Evolutionary conservation across 2,329 filamentous ascomycete species (phyloP), one percentile per base, ranked within the genome.

Genomic region (Dryadomyces quercus-mongolicae): DNA sequence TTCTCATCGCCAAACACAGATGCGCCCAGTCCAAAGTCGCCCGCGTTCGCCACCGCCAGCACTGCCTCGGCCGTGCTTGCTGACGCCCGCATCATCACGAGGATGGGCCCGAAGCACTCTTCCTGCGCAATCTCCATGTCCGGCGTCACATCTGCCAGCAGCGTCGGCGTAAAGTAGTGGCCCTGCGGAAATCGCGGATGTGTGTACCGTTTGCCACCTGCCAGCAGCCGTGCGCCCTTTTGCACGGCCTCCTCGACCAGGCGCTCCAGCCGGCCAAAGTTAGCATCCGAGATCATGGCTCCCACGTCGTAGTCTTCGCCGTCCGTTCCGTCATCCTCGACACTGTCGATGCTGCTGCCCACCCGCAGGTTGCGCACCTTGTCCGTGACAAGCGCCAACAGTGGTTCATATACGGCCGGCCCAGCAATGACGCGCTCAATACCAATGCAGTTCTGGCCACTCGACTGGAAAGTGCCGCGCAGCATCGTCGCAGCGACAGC

Each of bases 401-500:
- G 78, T 54, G 74, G 74, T 58, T 86, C 76, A 71, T 97, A 95
- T 52, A 88, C 76, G n/a, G 72, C 74, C 1, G 88, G 84, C 16
- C 87, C 78, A 22, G 86, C 88, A 61, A 97, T 84, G 64, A 97
- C 84, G 54, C 93, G 86, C 72, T 98, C 93, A 61, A 96, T 92
- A 54, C 93, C 93, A 65, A 98, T 92, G 70, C 93, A 98, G 71
- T 98, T 98, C 69, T 98, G 93, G 1, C 93, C 93, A 16, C 90
- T 85, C 52, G 90, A 90, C 69, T 98, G 93, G 71, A 97, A 98
- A 10, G 88, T 89, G 52, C 92, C 93, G 53, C 93, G 83, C 71
- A 98, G 84, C 58, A 97, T 80, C 59, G 94, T 86, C 58, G 90
- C 87, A 43, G 81, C 79, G 51, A 97, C 84, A 45, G 86, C 81